Percentiles rank a stretch among this genome's conserved stretches.
Evolutionary conservation across 768 basidiomycete genomes (phyloP).

Genomic region (Russula compacta): DNA sequence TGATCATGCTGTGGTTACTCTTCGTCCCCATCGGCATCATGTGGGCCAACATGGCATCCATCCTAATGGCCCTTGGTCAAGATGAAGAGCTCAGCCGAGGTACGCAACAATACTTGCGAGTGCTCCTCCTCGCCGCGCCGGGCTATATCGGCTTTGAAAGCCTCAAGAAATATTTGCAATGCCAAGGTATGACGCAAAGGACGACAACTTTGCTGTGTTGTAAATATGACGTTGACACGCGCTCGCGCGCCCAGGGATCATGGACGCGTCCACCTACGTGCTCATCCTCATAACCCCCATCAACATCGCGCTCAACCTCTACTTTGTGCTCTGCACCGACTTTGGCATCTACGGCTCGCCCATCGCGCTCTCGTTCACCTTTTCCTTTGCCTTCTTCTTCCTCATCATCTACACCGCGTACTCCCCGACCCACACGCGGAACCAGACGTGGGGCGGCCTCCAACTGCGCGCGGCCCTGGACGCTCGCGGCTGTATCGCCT

Average conservation of each 20-base stretch:
- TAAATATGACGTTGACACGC: background rate
- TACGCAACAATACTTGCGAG: conserved; percentile 56
- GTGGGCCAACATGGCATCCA: conserved; percentile 57
- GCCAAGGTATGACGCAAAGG: conserved; percentile 43
- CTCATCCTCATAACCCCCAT: conserved; percentile 56
- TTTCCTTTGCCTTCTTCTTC: conserved; percentile 56
- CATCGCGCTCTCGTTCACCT: conserved; percentile 56
- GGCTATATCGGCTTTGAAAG: conserved; percentile 70
- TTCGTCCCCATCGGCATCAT: conserved; percentile 52
- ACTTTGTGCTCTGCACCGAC: conserved; percentile 53
- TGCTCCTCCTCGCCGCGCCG: conserved; percentile 56
- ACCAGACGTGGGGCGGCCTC: conserved; percentile 58
- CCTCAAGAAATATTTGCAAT: conserved; percentile 72
- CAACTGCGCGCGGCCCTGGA: conserved; percentile 39
- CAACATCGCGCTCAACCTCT: conserved; percentile 51
- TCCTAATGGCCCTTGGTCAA: conserved; percentile 57
- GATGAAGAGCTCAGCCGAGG: conserved; percentile 45
- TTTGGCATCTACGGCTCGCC: conserved; percentile 62
- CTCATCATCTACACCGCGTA: conserved; percentile 41
- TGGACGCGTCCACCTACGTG: conserved; percentile 60
- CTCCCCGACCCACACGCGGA: conserved; percentile 44
- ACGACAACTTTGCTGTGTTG: background rate
- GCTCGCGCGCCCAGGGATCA: conserved; percentile 43
- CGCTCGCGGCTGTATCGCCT: conserved; percentile 39
- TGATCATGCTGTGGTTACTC: conserved; percentile 53